Evolutionary conservation across 2,329 filamentous ascomycete genomes (phyloP).

Genomic region (Aspergillus nomiae): DNA sequence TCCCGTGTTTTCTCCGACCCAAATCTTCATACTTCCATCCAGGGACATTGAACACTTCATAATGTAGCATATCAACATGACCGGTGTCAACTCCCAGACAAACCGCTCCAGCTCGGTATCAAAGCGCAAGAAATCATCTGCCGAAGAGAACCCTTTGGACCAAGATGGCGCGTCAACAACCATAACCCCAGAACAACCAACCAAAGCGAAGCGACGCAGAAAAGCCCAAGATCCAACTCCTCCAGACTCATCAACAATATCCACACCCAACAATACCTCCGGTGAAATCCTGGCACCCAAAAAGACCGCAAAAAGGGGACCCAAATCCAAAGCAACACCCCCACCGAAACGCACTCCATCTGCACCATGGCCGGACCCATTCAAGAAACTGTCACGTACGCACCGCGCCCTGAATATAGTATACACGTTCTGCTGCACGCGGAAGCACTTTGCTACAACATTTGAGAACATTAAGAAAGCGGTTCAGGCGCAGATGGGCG

Average conservation of each 20-base stretch:
- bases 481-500: slow-evolving; percentile 75
- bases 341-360: slow-evolving; percentile 31
- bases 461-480: slow-evolving; percentile 84
- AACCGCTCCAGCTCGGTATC: not conserved
- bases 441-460: slow-evolving; percentile 89
- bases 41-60: not conserved
- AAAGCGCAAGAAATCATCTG: slow-evolving; percentile 1
- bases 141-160: not conserved
- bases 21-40: not conserved
- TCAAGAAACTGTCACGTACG: slow-evolving; percentile 72
- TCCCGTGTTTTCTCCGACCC: not conserved
- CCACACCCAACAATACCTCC: not conserved
- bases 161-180: not conserved
- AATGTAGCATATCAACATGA: slow-evolving; percentile 8
- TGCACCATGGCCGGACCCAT: slow-evolving; percentile 72
- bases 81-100: not conserved
- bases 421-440: slow-evolving; percentile 90
- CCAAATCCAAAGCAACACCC: slow-evolving; percentile 1
- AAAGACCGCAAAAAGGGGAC: slow-evolving; percentile 10
- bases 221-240: not conserved
- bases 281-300: slow-evolving; percentile 4
- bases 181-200: not conserved
- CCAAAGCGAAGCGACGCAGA: not conserved
- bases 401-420: slow-evolving; percentile 88
- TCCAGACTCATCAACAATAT: not conserved